A percentile compares a stretch with the other conserved stretches of the same genome.
Evolutionary conservation across 2,329 filamentous ascomycete genomes (phyloP).

Genomic region (Claviceps maximensis): DNA sequence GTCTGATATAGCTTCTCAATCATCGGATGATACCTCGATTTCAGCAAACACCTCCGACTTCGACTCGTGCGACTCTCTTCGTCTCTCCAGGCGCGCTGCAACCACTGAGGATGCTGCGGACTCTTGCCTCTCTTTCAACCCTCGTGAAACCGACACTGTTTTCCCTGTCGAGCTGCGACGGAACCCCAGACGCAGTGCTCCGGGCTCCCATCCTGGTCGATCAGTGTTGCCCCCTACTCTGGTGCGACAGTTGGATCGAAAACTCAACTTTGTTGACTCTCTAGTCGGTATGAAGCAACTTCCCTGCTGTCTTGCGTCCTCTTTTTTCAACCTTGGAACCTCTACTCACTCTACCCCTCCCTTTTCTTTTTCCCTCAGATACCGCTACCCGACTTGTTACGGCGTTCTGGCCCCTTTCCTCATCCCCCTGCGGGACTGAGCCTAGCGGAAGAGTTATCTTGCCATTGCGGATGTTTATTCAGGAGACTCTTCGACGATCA

Average conservation of each 20-base stretch:
- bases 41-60: conserved; percentile 48
- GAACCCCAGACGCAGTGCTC: conserved; percentile 45
- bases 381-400: conserved; percentile 95
- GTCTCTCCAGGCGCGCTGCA: conserved; percentile 17
- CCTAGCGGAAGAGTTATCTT: conserved; percentile 63
- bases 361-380: conserved; percentile 41
- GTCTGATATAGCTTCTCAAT: conserved; percentile 58
- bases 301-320: conserved; percentile 6
- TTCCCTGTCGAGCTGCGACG: conserved; percentile 50
- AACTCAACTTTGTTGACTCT: conserved; percentile 89
- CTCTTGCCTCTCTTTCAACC: conserved; percentile 12
- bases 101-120: conserved; percentile 11
- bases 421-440: conserved; percentile 62
- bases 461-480: conserved; percentile 88
- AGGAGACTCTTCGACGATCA: conserved; percentile 89
- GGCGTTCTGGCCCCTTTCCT: conserved; percentile 90
- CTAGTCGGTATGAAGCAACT: conserved; percentile 74
- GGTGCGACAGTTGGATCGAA: conserved; percentile 78
- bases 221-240: conserved; percentile 57
- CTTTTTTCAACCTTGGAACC: not conserved
- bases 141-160: conserved; percentile 30
- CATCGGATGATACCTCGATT: conserved; percentile 53
- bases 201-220: conserved; percentile 39
- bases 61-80: conserved; percentile 33
- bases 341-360: not conserved